Evolutionary conservation across 345 rosid species (phyloP), one percentile per base, ranked within the genome.

Genomic region (Salix brachista): DNA sequence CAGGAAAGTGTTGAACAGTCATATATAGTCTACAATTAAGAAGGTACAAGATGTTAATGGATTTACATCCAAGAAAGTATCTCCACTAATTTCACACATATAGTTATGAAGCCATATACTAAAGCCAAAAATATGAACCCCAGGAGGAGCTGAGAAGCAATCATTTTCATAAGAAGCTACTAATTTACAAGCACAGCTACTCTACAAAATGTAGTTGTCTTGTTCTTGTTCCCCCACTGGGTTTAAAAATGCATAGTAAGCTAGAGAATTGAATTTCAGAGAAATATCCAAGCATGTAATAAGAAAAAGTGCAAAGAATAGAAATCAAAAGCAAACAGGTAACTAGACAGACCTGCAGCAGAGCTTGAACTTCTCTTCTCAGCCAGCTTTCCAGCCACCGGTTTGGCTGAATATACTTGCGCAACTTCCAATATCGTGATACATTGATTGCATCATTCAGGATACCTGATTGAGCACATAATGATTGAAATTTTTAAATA

Each of bases 291-390:
- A 44, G 56, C 37, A 58, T 46, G 39, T 26, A 18, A 52, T 61
- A 50, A 39, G 39, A 8, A 19, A 54, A 36, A 17, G 26, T 32
- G 68, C 19, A 69, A 36, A 69, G 72, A 44, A 54, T 13, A 44
- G 74, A 77, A 54, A 30, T 4, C 11, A 8, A 46, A 37, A 21
- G 21, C 10, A 70, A 62, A 42, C 56, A 4, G 8, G 54, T 36
- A 28, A 65, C 56, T 42, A 54, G 28, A 58, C 66, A 58, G 28
- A 91, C 99, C 94, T 90, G 96, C 88, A 91, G 83, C 37, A 93
- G 80, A 84, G 99, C 90, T 80, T 95, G 98, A 77, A 90, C 80
- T 85, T 95, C 99, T 72, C 97, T 91, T 85, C 76, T 90, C 86
- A 91, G 76, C 98, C 98, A 93, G 58, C 78, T 69, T 37, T 83